Evolutionary conservation across 768 basidiomycete species (phyloP).

Genomic region (Roridomyces roridus): DNA sequence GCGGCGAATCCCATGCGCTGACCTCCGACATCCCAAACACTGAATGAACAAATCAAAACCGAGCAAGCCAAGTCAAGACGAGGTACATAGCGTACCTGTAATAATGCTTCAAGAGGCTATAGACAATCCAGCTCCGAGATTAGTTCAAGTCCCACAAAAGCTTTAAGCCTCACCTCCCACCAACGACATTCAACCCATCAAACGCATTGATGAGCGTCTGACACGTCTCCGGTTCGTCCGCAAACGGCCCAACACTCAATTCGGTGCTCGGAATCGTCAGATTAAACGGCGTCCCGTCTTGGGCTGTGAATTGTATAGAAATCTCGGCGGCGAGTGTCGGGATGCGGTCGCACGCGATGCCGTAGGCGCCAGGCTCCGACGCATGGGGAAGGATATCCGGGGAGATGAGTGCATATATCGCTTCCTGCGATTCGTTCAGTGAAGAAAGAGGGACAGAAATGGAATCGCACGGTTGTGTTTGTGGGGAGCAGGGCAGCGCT

Average conservation of each 20-base stretch:
- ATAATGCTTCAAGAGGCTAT: constrained; percentile 63
- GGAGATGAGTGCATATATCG: constrained; percentile 63
- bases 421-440: constrained; percentile 37
- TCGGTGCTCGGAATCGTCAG: constrained; percentile 63
- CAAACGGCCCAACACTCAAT: constrained; percentile 63
- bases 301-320: constrained; percentile 57
- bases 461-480: constrained; percentile 50
- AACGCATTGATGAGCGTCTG: constrained; percentile 66
- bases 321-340: constrained; percentile 55
- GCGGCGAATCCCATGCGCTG: constrained; percentile 60
- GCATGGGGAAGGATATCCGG: constrained; percentile 57
- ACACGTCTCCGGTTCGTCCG: constrained; percentile 52
- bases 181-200: constrained; percentile 56
- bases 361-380: constrained; percentile 61
- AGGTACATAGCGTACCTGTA: constrained; percentile 37
- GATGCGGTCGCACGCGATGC: constrained; percentile 56
- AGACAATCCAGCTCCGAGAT: background rate
- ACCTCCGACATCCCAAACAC: constrained; percentile 59
- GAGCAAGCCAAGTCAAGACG: background rate
- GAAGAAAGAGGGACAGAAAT: background rate
- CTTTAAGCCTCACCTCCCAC: constrained; percentile 43
- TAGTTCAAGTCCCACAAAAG: background rate
- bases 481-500: constrained; percentile 60
- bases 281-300: constrained; percentile 54
- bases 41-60: constrained; percentile 24